These are phyloP conservation scores for Coemansia sp. DNA, from an alignment of 192 early-diverging fungal genomes.

Conservation along the genomic window DNA sequence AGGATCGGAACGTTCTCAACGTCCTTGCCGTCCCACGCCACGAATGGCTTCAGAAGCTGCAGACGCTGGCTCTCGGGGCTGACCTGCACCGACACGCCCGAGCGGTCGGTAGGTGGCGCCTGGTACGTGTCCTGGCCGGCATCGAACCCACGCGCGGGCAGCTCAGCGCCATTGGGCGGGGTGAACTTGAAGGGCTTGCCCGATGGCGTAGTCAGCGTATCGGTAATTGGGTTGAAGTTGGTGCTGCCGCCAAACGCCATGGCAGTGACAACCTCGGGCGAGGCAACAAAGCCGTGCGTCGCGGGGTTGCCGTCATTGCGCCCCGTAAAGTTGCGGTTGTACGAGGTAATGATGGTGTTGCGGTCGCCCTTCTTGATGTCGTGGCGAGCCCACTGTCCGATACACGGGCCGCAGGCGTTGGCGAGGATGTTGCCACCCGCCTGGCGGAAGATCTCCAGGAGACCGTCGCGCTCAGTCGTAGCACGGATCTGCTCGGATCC, in stretches of 20 bases:
- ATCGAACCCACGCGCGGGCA: conserved; percentile 93
- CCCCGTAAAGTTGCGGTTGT: conserved; percentile 96
- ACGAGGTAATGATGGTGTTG: conserved; percentile 94
- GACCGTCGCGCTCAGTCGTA: conserved; percentile 95
- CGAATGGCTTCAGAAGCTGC: conserved; percentile 87
- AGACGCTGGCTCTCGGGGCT: conserved; percentile 85
- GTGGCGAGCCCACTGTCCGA: conserved; percentile 88
- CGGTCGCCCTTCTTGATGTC: conserved; percentile 64
- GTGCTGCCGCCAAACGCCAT: conserved; percentile 85
- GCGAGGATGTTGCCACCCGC: conserved; percentile 90
- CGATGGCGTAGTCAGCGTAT: conserved; percentile 72
- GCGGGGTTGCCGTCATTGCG: conserved; percentile 93
- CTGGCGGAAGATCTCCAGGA: conserved; percentile 73
- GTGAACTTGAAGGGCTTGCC: conserved; percentile 96
- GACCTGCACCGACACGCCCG: conserved; percentile 71
- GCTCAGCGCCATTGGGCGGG: conserved; percentile 80
- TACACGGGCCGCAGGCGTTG: conserved; percentile 97
- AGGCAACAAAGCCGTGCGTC: conserved; percentile 96
- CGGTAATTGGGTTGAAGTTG: conserved; percentile 89
- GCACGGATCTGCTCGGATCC: conserved; percentile 98
- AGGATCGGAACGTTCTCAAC: conserved; percentile 78
- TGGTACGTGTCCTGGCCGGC: conserved; percentile 94
- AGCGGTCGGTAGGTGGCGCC: conserved; percentile 85
- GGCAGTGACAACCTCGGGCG: conserved; percentile 95
- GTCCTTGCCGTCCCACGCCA: conserved; percentile 88